Conservation (phyloP, 495 filamentous ascomycete genomes). For the Penicillium pancosmium region DNA sequence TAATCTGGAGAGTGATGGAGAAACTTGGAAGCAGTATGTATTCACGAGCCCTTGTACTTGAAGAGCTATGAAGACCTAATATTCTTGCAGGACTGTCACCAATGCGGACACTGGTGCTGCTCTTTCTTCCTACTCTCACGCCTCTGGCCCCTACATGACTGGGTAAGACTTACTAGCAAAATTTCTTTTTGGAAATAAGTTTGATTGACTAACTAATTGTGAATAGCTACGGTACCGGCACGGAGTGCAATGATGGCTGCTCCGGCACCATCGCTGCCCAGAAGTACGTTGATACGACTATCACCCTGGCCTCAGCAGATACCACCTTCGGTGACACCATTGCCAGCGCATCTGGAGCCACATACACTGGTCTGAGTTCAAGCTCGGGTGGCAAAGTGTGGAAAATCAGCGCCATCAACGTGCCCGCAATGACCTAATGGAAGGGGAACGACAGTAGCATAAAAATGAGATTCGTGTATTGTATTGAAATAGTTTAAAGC, state of each 20-base stretch:
- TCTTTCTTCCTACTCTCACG: constrained; percentile 32
- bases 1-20: constrained; percentile 30
- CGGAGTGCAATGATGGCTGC: constrained; percentile 38
- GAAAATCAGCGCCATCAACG: constrained; percentile 35
- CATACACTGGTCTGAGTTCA: constrained; percentile 33
- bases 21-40: constrained; percentile 40
- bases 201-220: constrained; percentile 4
- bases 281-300: constrained; percentile 37
- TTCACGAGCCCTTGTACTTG: neutral
- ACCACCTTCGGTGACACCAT: constrained; percentile 39
- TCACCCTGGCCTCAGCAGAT: constrained; percentile 38
- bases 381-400: constrained; percentile 38
- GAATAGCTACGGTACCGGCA: constrained; percentile 40
- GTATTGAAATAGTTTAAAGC: neutral
- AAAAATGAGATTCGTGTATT: constrained; percentile 12
- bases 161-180: constrained; percentile 24
- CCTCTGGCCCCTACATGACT: constrained; percentile 40
- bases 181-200: neutral
- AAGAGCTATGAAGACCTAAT: neutral
- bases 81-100: constrained; percentile 29
- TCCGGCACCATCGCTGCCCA: constrained; percentile 38
- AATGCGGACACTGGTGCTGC: constrained; percentile 35
- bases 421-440: constrained; percentile 33
- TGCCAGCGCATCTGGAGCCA: constrained; percentile 28
- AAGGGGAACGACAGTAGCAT: neutral